Evolutionary conservation across 2,329 filamentous ascomycete genomes (phyloP), one percentile per base, ranked within the genome.

Genomic region (Ophioceras dolichostomum): DNA sequence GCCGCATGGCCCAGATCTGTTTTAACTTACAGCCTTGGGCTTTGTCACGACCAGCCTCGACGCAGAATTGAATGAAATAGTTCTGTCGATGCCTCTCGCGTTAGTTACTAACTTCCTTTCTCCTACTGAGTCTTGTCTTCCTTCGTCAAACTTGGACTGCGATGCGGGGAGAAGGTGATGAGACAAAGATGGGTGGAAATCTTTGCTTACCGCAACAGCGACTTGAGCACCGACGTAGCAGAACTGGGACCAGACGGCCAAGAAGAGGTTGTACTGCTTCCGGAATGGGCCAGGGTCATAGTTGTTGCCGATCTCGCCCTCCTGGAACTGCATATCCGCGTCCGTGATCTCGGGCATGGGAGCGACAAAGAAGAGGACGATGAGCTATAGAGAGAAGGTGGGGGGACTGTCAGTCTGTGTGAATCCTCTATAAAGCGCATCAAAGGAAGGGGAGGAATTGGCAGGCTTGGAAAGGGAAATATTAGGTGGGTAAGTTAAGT

Each of bases 161-260:
- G 13, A 10, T 6, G 16, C 5, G 17, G 10, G 17, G 3, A 5
- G 8, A 30, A 9, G 10, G 13, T 12, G 5, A 31, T 5, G 32
- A 10, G 10, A 31, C 16, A 29, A 22, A 21, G 24, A n/a, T n/a
- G n/a, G n/a, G 57, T 57, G 43, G 57, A 59, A 45, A 58, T 58
- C n/a, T n/a, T n/a, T n/a, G 34, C 59, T 54, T 26, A 58, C 57
- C 4, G 66, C 65, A 20, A 71, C 62, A 2, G 63, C 68, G 5
- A 71, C 62, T 50, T 78, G 73, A 1, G 73, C 67, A 6, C 74
- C 74, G 1, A 72, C 70, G 46, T 79, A 79, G 53, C 70, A 77
- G 56, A 78, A 79, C 47, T 79, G 75, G 1, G 72, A 65, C 45
- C 65, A 69, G 0, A 74, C 66, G 20, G 71, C 74, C 38, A 73